Evolutionary conservation across 2,329 filamentous ascomycete species (phyloP), one percentile per base, ranked within the genome.

Genomic region (Penicillium sp.): DNA sequence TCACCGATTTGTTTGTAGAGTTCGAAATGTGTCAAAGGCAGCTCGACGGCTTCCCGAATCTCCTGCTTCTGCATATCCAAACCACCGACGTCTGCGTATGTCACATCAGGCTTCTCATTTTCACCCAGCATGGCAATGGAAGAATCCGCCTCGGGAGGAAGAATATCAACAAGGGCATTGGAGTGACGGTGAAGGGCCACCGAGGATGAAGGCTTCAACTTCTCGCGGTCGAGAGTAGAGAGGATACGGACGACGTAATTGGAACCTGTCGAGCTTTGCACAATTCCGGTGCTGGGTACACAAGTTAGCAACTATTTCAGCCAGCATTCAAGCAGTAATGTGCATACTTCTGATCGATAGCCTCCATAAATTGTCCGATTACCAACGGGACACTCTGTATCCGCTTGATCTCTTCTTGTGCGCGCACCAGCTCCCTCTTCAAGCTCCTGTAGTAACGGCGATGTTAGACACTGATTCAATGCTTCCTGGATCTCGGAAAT

Each of bases 51-150:
- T 75, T 99, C 93, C 59, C 93, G 83, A 58, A 99, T 99, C 74
- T 99, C 93, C 76, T 99, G 93, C 79, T 99, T 99, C 76, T 99
- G 93, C 93, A 99, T 99, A 66, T 99, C 93, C 59, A 97, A 76
- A 41, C 93, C 93, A 77, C 93, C 93, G 54, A 99, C 93, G 72
- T 99, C 93, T 55, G 91, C 92, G 65, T 99, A 99, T 36, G 91
- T 95, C 52, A 99, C 89, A 72, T 99, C 93, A 29, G 93, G 93
- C 80, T 97, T 99, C 81, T 99, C 93, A 66, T 95, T 88, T 49
- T 86, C 81, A 53, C 92, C 92, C 46, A 99, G 82, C 93, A 99
- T 99, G 58, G 93, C 93, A 70, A 99, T 99, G 33, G 91, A 96
- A 31, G 91, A 96, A 75, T 99, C 93, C 53, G 93, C 93, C 78